Evolutionary conservation across 164 flowering plant genomes (phyloP).

Genomic region (Litsea cubeba): DNA sequence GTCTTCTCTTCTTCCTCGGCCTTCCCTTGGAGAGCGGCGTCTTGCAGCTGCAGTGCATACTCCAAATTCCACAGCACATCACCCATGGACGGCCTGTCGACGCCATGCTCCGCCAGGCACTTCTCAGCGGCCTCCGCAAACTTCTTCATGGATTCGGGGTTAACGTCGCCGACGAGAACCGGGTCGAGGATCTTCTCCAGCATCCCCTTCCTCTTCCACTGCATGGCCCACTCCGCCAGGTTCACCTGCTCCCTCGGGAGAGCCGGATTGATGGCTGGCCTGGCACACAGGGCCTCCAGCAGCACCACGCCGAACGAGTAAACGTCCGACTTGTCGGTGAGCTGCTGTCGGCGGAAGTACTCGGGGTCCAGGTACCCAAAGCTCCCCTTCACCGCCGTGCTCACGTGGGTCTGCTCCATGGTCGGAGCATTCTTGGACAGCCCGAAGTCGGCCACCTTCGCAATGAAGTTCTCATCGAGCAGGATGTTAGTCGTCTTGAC

Average conservation of each 20-base stretch:
- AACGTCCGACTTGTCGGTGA: conserved; percentile 21
- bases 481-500: conserved; percentile 24
- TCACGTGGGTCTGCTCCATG: conserved; percentile 23
- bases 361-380: conserved; percentile 23
- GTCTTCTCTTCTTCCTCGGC: not conserved
- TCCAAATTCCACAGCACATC: conserved; percentile 25
- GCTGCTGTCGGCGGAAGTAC: conserved; percentile 21
- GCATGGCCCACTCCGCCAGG: conserved; percentile 27
- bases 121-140: conserved; percentile 25
- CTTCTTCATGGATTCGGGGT: conserved; percentile 19
- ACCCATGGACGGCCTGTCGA: conserved; percentile 24
- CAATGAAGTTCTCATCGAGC: conserved; percentile 20
- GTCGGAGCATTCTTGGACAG: conserved; percentile 18
- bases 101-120: conserved; percentile 19
- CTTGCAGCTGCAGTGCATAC: conserved; percentile 22
- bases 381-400: conserved; percentile 25
- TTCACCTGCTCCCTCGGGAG: conserved; percentile 28
- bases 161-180: conserved; percentile 4
- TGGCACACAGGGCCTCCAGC: conserved; percentile 19
- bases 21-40: conserved; percentile 4
- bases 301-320: conserved; percentile 23
- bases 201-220: conserved; percentile 23
- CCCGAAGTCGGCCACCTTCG: conserved; percentile 22
- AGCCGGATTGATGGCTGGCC: conserved; percentile 19
- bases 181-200: conserved; percentile 24